These are phyloP conservation scores for Wickerhamiella azymoides DNA, from an alignment of 805 yeast genomes.

Conservation along the genomic window DNA sequence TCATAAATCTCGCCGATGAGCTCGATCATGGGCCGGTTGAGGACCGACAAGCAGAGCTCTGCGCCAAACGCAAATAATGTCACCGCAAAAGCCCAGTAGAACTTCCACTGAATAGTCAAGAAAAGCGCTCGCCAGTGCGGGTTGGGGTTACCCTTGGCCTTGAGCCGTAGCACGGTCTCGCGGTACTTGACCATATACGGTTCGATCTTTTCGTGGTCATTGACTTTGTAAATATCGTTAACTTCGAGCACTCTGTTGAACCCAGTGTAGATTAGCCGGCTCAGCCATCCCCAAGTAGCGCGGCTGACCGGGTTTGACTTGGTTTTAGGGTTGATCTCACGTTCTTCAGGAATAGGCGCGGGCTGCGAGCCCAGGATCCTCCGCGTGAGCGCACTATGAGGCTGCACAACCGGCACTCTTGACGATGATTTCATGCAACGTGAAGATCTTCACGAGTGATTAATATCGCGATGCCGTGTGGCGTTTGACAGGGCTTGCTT, in stretches of 20 bases:
- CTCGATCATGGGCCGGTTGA: slow-evolving; percentile 15
- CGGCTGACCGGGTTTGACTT: slow-evolving; percentile 29
- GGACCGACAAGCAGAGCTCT: slow-evolving; percentile 18
- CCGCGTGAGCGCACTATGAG: slow-evolving; percentile 13
- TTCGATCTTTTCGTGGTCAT: slow-evolving; percentile 13
- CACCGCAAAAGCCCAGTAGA: slow-evolving; percentile 7
- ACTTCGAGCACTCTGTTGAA: slow-evolving; percentile 17
- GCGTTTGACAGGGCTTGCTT: too few species aligned
- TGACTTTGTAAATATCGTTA: slow-evolving; percentile 16
- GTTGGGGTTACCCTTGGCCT: not conserved
- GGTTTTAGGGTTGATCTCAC: slow-evolving; percentile 13
- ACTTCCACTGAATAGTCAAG: slow-evolving; percentile 15
- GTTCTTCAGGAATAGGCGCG: slow-evolving; percentile 17
- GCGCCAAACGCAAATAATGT: slow-evolving; percentile 15
- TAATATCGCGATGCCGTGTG: not conserved
- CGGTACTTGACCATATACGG: slow-evolving; percentile 12
- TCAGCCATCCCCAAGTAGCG: slow-evolving; percentile 41
- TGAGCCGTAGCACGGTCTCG: slow-evolving; percentile 10
- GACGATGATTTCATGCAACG: not conserved
- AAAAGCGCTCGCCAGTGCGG: slow-evolving; percentile 16
- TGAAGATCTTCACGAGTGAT: not conserved
- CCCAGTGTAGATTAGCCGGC: slow-evolving; percentile 31
- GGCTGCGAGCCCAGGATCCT: slow-evolving; percentile 13
- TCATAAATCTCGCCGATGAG: slow-evolving; percentile 12
- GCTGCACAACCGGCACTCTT: not conserved